A percentile compares a stretch with the other conserved stretches of the same genome.
phyloP scores from a whole-genome alignment of 176 grass and related monocot species.

The Oryza coarctata region DNA sequence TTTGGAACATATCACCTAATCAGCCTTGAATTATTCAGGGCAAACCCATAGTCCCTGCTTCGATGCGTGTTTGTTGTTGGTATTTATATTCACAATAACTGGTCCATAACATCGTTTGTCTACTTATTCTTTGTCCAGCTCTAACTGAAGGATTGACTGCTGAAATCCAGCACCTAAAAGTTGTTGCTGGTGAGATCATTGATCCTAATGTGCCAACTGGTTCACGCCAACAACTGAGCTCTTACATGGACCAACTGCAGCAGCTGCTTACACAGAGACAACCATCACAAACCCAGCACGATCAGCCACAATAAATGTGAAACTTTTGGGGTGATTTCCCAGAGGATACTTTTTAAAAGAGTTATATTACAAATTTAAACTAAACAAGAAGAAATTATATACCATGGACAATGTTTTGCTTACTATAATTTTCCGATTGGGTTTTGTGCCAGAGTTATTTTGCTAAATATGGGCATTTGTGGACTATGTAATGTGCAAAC shows the following conservation, averaged over 20 bases:
- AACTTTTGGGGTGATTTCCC: conserved; percentile 29
- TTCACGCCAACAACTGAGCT: conserved; percentile 46
- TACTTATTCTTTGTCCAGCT: conserved; percentile 48
- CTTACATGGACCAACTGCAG: conserved; percentile 63
- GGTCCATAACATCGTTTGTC: neutral
- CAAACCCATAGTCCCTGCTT: neutral
- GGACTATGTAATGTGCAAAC: too few relatives aligned
- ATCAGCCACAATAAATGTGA: conserved; percentile 24
- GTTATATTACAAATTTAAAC: neutral
- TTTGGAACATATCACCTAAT: too few relatives aligned
- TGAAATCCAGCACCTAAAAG: conserved; percentile 61
- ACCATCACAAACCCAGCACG: conserved; percentile 32
- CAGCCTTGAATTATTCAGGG: too few relatives aligned
- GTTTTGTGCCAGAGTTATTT: conserved; percentile 11
- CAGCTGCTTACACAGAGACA: conserved; percentile 52
- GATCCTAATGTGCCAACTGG: conserved; percentile 32
- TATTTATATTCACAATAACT: neutral
- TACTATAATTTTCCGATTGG: neutral
- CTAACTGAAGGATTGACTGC: conserved; percentile 69
- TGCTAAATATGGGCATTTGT: too few relatives aligned
- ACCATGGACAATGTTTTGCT: conserved; percentile 19
- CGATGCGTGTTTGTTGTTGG: neutral
- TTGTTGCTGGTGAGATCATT: conserved; percentile 51
- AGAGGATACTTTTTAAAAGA: conserved; percentile 14
- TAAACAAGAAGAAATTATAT: neutral